Percentiles rank a stretch among this genome's conserved stretches.
Evolutionary conservation across 352 stramenopile species (phyloP).

Genomic region (Aphanomyces cochlioides): DNA sequence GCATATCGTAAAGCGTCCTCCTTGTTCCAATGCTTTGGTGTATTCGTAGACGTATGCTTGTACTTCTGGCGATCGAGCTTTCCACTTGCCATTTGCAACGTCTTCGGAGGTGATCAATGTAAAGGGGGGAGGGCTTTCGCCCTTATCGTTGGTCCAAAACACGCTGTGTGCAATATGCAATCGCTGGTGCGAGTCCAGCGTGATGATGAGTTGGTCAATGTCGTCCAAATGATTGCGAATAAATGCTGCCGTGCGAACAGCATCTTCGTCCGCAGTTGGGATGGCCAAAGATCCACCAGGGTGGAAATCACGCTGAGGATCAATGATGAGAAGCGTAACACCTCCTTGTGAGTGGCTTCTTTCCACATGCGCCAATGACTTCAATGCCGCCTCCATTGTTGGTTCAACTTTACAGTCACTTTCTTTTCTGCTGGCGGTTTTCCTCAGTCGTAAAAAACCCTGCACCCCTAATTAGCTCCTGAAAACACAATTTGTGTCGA

Average conservation of each 20-base stretch:
- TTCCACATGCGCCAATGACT: background rate
- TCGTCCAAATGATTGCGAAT: conserved; percentile 61
- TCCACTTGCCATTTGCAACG: conserved; percentile 55
- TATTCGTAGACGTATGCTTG: conserved; percentile 89
- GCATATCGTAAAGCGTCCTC: conserved; percentile 87
- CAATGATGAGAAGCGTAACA: conserved; percentile 88
- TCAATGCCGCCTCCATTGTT: conserved; percentile 12
- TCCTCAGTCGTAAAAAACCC: too few relatives aligned
- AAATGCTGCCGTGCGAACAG: conserved; percentile 82
- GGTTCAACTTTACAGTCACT: too few relatives aligned
- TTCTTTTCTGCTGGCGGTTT: too few relatives aligned
- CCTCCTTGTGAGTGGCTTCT: conserved; percentile 37
- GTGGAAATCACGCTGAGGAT: conserved; percentile 96
- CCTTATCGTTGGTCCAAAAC: conserved; percentile 85
- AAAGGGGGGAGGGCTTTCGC: conserved; percentile 84
- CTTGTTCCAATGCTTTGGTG: conserved; percentile 80
- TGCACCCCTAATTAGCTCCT: too few relatives aligned
- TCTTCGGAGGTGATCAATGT: conserved; percentile 89
- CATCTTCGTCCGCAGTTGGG: conserved; percentile 87
- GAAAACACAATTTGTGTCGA: too few relatives aligned
- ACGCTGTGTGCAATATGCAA: conserved; percentile 93
- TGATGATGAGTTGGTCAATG: conserved; percentile 90
- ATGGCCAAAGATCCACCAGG: conserved; percentile 93
- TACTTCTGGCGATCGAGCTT: conserved; percentile 56
- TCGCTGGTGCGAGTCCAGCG: conserved; percentile 94